phyloP scores from a whole-genome alignment of 1,139 yeast genomes.

The Blastobotrys elegans region DNA sequence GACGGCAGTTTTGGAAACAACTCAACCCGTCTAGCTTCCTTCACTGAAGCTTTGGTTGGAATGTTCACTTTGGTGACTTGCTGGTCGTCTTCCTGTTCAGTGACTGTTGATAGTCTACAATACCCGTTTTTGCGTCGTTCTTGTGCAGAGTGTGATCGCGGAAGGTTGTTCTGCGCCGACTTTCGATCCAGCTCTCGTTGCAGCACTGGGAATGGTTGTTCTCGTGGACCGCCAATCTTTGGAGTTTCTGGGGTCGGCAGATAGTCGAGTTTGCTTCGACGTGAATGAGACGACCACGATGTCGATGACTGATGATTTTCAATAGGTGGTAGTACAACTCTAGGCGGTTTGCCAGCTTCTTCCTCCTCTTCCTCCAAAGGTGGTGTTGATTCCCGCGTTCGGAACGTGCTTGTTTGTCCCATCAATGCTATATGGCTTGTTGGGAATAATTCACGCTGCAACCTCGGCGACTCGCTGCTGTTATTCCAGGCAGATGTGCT shows the following conservation, averaged over 20 bases:
- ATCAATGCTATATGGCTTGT: background rate
- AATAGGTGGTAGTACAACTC: constrained; percentile 7
- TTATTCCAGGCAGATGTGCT: constrained; percentile 1
- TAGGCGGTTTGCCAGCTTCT: background rate
- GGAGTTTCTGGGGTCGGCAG: constrained; percentile 4
- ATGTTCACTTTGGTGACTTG: background rate
- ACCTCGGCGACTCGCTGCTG: constrained; percentile 4
- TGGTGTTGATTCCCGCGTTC: background rate
- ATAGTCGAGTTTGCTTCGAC: background rate
- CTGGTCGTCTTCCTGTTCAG: background rate
- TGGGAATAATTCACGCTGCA: constrained; percentile 4
- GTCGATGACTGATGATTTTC: background rate
- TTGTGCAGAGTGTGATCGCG: background rate
- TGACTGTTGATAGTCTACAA: background rate
- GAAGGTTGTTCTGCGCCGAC: background rate
- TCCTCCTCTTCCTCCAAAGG: constrained; percentile 1
- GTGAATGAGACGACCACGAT: background rate
- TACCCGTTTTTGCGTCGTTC: background rate
- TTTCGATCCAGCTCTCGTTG: background rate
- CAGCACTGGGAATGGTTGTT: constrained; percentile 1
- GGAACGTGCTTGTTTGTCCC: background rate
- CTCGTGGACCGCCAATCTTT: constrained; percentile 7
- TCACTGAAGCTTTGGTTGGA: background rate
- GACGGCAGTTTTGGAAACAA: constrained; percentile 4
- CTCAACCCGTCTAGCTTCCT: background rate